Percentiles rank a stretch among this genome's conserved stretches.
Conservation (phyloP, 2,329 filamentous ascomycete species). For the Clonostachys chloroleuca region DNA sequence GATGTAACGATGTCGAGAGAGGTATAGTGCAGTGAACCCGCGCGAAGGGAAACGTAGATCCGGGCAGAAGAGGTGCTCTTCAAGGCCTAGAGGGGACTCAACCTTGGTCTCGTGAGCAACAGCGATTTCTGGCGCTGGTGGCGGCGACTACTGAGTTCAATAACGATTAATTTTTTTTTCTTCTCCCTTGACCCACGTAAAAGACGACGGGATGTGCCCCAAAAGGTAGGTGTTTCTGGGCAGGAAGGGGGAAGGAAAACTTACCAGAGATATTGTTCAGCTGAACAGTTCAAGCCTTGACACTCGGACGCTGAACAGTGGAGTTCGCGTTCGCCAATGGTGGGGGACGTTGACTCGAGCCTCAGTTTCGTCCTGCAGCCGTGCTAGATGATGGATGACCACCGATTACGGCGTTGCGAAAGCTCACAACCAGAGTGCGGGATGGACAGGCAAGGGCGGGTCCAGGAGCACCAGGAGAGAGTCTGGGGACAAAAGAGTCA, state of each 20-base stretch:
- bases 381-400: too few relatives aligned
- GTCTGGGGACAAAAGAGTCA: too few relatives aligned
- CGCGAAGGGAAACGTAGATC: too few relatives aligned
- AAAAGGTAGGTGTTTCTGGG: background rate
- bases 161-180: background rate
- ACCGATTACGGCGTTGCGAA: too few relatives aligned
- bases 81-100: background rate
- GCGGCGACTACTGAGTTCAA: background rate
- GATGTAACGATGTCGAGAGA: background rate
- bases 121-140: background rate
- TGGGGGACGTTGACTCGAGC: too few relatives aligned
- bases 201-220: background rate
- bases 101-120: background rate
- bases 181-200: background rate
- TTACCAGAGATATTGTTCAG: background rate
- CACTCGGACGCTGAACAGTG: too few relatives aligned
- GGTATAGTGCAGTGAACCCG: background rate
- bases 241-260: background rate
- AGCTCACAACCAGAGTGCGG: too few relatives aligned
- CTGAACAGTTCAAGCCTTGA: background rate
- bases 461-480: too few relatives aligned
- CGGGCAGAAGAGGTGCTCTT: background rate
- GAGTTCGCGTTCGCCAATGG: too few relatives aligned
- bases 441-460: too few relatives aligned
- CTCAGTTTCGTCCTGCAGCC: too few relatives aligned